Conservation (phyloP, 495 filamentous ascomycete species). For the Elasticomyces elasticus region DNA sequence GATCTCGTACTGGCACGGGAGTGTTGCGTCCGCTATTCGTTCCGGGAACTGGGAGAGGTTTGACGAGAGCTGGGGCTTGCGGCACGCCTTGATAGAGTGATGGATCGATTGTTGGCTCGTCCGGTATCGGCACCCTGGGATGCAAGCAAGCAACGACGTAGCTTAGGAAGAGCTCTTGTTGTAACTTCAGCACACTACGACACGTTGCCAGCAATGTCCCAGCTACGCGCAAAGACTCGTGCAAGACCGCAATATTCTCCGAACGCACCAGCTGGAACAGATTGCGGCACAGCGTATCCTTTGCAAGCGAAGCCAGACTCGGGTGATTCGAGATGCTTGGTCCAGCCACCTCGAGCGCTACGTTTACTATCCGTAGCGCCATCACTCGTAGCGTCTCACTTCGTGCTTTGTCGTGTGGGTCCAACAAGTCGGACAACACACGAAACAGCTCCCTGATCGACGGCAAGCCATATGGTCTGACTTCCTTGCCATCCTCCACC, state of each 20-base stretch:
- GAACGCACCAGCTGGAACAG: constrained; percentile 95
- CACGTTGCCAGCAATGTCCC: constrained; percentile 87
- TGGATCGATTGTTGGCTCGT: constrained; percentile 82
- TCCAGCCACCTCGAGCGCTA: constrained; percentile 90
- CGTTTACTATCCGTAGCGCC: constrained; percentile 94
- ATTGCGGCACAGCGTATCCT: constrained; percentile 88
- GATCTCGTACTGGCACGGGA: constrained; percentile 85
- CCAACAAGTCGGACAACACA: constrained; percentile 86
- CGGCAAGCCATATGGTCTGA: constrained; percentile 83
- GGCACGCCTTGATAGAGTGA: constrained; percentile 88
- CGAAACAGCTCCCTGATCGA: constrained; percentile 91
- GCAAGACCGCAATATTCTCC: constrained; percentile 86
- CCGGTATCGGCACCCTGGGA: constrained; percentile 81
- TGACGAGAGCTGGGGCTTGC: constrained; percentile 75
- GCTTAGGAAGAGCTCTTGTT: constrained; percentile 92
- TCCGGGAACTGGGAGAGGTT: constrained; percentile 52
- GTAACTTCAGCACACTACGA: constrained; percentile 83
- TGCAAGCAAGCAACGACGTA: constrained; percentile 92
- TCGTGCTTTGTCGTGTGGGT: constrained; percentile 84
- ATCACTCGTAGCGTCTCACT: constrained; percentile 94
- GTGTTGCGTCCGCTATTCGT: constrained; percentile 78
- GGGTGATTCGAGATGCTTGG: constrained; percentile 93
- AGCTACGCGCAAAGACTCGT: constrained; percentile 83
- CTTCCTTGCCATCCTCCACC: constrained; percentile 33
- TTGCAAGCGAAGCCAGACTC: constrained; percentile 73